A percentile compares a stretch with the other conserved stretches of the same genome.
Conservation (phyloP, 1,284 basidiomycete species). For the Wallemia mellicola region DNA sequence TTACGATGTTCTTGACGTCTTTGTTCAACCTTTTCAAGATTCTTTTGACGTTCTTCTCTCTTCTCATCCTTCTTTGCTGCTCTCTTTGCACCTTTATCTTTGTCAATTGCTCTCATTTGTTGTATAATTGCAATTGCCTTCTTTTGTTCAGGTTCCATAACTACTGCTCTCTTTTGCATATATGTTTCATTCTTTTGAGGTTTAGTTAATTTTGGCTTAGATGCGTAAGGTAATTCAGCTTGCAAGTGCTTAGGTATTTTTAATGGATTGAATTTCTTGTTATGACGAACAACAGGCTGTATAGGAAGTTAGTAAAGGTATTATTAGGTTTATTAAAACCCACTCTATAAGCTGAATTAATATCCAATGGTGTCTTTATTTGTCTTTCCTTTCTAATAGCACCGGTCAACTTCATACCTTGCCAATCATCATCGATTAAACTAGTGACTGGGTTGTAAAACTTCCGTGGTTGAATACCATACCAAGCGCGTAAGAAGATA, state of each 20-base stretch:
- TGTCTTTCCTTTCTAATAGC: constrained; percentile 59
- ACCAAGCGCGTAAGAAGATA: constrained; percentile 88
- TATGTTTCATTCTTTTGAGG: constrained; percentile 48
- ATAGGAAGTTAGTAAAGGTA: neutral
- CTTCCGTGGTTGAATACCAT: constrained; percentile 71
- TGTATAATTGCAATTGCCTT: constrained; percentile 73
- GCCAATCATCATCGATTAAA: constrained; percentile 55
- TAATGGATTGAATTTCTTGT: constrained; percentile 70
- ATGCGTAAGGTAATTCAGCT: constrained; percentile 60
- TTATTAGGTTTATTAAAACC: constrained; percentile 5
- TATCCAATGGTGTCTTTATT: constrained; percentile 46
- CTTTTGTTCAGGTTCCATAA: constrained; percentile 82
- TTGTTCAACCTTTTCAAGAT: constrained; percentile 18
- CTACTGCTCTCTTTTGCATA: constrained; percentile 68
- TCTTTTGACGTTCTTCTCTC: constrained; percentile 29
- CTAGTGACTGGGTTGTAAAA: constrained; percentile 95
- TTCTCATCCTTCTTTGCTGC: constrained; percentile 55
- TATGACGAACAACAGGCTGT: constrained; percentile 35
- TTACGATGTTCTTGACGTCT: constrained; percentile 38
- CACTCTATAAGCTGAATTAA: constrained; percentile 66
- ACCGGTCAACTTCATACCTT: constrained; percentile 85
- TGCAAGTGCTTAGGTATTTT: constrained; percentile 69
- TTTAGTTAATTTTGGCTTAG: constrained; percentile 61
- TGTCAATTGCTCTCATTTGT: constrained; percentile 71
- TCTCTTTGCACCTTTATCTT: constrained; percentile 47